A percentile compares a stretch with the other conserved stretches of the same genome.
phyloP scores from a whole-genome alignment of 2,329 filamentous ascomycete genomes.

The Nannizzia gypsea region DNA sequence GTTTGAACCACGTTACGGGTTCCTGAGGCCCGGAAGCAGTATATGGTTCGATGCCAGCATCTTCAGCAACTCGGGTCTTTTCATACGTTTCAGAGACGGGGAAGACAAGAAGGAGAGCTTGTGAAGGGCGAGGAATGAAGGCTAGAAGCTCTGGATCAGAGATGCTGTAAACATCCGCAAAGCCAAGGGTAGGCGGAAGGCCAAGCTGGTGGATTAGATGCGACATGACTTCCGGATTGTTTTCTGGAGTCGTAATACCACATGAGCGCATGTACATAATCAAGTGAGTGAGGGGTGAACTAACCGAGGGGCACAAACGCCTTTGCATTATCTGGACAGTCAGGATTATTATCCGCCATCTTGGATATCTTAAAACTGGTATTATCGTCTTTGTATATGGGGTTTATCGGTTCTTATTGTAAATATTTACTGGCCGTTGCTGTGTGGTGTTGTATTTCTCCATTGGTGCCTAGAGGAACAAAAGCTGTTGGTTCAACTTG shows the following conservation, averaged over 20 bases:
- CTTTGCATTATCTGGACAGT: slow-evolving; percentile 32
- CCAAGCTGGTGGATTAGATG: slow-evolving; percentile 71
- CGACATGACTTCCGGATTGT: slow-evolving; percentile 83
- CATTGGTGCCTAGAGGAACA: too few species aligned
- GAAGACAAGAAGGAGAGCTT: slow-evolving; percentile 85
- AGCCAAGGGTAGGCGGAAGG: slow-evolving; percentile 60
- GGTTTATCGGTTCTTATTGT: neutral
- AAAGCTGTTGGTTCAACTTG: too few species aligned
- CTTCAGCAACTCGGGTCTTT: slow-evolving; percentile 60
- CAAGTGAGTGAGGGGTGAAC: neutral
- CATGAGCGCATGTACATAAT: slow-evolving; percentile 3
- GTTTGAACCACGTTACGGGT: slow-evolving; percentile 83
- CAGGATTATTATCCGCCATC: slow-evolving; percentile 25
- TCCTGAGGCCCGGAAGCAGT: slow-evolving; percentile 54
- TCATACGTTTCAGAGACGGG: slow-evolving; percentile 73
- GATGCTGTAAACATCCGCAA: slow-evolving; percentile 88
- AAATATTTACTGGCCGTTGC: too few species aligned
- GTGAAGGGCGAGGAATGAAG: slow-evolving; percentile 77
- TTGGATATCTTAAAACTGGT: slow-evolving; percentile 10
- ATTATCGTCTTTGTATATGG: neutral
- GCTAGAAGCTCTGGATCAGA: slow-evolving; percentile 72
- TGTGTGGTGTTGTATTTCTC: too few species aligned
- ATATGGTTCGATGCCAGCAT: slow-evolving; percentile 53
- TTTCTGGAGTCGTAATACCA: slow-evolving; percentile 37
- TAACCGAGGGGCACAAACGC: slow-evolving; percentile 39